phyloP scores from a whole-genome alignment of 2,329 filamentous ascomycete genomes.

The Rosellinia necatrix region DNA sequence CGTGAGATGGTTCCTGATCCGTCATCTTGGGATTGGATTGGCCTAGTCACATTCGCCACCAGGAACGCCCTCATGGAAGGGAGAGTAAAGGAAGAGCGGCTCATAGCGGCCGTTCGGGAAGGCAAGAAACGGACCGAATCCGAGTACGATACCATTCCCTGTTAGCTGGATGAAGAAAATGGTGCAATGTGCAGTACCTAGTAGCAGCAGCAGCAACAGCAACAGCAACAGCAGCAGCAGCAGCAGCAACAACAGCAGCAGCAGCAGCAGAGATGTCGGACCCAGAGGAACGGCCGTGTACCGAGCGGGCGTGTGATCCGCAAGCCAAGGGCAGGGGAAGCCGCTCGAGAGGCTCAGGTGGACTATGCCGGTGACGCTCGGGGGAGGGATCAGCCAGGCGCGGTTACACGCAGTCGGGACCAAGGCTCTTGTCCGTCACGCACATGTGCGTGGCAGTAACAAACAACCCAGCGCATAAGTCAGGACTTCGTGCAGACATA shows the following conservation, averaged over 20 bases:
- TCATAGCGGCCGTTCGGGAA: not conserved
- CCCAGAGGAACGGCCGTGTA: slow-evolving; percentile 1
- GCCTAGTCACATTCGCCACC: not conserved
- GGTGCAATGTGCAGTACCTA: not conserved
- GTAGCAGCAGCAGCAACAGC: not conserved
- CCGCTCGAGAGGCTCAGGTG: slow-evolving; percentile 20
- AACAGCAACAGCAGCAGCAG: not conserved
- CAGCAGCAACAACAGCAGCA: no score
- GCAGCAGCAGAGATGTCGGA: not conserved
- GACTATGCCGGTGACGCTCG: slow-evolving; percentile 9
- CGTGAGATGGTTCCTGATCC: not conserved
- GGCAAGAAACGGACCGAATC: slow-evolving; percentile 1
- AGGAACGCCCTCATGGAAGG: not conserved
- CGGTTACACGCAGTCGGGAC: not conserved
- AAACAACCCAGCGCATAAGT: no score
- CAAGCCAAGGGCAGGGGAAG: slow-evolving; percentile 7
- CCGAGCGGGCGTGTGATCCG: slow-evolving; percentile 17
- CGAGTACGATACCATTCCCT: not conserved
- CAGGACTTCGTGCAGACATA: no score
- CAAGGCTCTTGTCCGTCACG: no score
- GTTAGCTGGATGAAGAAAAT: not conserved
- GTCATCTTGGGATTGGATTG: not conserved
- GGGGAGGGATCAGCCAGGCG: not conserved
- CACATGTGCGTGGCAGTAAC: no score
- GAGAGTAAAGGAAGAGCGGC: not conserved